Evolutionary conservation across 768 basidiomycete genomes (phyloP).

Genomic region (Jaapia argillacea): DNA sequence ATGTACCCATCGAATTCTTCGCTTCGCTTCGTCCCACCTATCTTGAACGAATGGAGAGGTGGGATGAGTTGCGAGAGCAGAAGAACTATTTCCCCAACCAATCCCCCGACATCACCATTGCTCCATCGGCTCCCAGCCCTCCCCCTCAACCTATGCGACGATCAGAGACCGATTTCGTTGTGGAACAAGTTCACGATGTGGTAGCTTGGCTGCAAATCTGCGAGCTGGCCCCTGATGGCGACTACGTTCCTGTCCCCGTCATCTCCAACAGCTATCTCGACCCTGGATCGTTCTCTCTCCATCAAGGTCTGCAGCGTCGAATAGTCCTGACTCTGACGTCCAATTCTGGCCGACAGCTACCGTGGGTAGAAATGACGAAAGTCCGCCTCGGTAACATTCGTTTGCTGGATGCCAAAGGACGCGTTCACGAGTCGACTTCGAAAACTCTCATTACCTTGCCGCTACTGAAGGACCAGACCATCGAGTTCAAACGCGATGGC

Average conservation of each 20-base stretch:
- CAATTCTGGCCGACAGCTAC: slow-evolving; percentile 82
- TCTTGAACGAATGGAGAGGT: slow-evolving; percentile 80
- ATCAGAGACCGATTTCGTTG: slow-evolving; percentile 86
- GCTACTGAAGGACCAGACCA: slow-evolving; percentile 56
- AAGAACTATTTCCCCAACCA: slow-evolving; percentile 32
- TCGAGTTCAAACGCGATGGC: slow-evolving; percentile 80
- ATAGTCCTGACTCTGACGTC: slow-evolving; percentile 70
- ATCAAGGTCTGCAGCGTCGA: slow-evolving; percentile 89
- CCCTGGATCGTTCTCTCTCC: slow-evolving; percentile 78
- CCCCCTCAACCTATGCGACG: slow-evolving; percentile 72
- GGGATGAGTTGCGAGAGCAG: slow-evolving; percentile 89
- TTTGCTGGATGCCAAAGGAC: slow-evolving; percentile 74
- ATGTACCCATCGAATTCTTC: slow-evolving; percentile 87
- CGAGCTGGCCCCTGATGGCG: slow-evolving; percentile 79
- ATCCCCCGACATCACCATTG: slow-evolving; percentile 15
- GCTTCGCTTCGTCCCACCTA: slow-evolving; percentile 76
- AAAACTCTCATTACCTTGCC: slow-evolving; percentile 65
- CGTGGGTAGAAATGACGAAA: slow-evolving; percentile 74
- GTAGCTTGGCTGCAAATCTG: slow-evolving; percentile 79
- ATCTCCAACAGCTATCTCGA: slow-evolving; percentile 66
- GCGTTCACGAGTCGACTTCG: slow-evolving; percentile 68
- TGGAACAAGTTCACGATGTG: slow-evolving; percentile 85
- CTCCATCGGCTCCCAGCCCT: slow-evolving; percentile 19
- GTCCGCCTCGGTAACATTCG: slow-evolving; percentile 79
- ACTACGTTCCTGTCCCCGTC: slow-evolving; percentile 78